Evolutionary conservation across 23 red algal species (phyloP), one percentile per base, ranked within the genome.

Genomic region (Chondrus crispus): DNA sequence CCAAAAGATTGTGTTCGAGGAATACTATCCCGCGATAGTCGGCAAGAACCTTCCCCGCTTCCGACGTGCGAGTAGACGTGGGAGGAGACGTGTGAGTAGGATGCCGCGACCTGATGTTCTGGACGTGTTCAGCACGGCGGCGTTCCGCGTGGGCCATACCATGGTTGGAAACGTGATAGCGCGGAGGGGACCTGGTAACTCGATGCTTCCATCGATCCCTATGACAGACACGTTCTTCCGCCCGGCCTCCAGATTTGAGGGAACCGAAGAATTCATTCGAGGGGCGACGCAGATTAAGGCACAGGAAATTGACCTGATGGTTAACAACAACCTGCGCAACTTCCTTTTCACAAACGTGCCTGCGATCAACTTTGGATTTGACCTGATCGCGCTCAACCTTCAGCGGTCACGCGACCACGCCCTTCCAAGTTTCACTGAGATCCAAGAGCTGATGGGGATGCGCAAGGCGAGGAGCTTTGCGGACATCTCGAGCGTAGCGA

Each of bases 351-450:
- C 54, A 39, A 63, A 82, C 75, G 66, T 72, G 16, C 51, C 51
- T 55, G 14, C 14, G 66, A 26, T 16, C 66, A 40, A 72, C 19
- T 55, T 51, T 29, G 83, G 54, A 26, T 72, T 87, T 26, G 85
- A 80, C 52, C 72, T 89, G 24, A 75, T 89, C 30, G 36, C 85
- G 33, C 29, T 89, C 42, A 79, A 89, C 72, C 29, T 79, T 24
- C 85, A 89, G 68, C 68, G 85, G 6, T 43, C 35, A 29, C 85
- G 85, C 26, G 85, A 89, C 13, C 85, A 89, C 68, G 36, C 41
- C n/a, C 19, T 78, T 37, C 70, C 70, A 52, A 78, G 64, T 45
- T 43, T 33, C 68, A 89, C 54, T 64, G 42, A 79, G 28, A 48
- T 50, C 28, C 68, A 69, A 26, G 19, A n/a, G 60, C 11, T 39